phyloP scores from a whole-genome alignment of 768 basidiomycete species.

The Pleurotus eryngii region DNA sequence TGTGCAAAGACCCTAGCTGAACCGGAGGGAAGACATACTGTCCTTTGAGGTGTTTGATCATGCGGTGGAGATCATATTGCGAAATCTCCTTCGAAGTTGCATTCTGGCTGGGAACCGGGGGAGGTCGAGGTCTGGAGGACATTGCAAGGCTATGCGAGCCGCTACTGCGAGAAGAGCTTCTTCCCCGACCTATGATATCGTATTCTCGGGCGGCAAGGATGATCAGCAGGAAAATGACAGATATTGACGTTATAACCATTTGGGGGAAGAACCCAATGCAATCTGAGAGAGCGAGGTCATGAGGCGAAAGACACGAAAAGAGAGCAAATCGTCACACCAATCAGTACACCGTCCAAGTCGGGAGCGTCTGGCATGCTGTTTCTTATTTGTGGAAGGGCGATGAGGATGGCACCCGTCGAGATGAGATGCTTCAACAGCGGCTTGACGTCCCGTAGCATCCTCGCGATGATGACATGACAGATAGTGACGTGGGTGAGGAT shows the following conservation, averaged over 20 bases:
- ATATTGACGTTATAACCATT: conserved; percentile 44
- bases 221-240: conserved; percentile 38
- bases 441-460: conserved; percentile 26
- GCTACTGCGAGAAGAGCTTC: not conserved
- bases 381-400: conserved; percentile 48
- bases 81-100: conserved; percentile 31
- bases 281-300: conserved; percentile 26
- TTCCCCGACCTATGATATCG: conserved; percentile 17
- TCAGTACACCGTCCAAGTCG: conserved; percentile 43
- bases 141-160: not conserved
- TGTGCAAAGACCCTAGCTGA: conserved; percentile 11
- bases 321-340: conserved; percentile 31
- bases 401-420: conserved; percentile 36
- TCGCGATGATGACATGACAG: conserved; percentile 42
- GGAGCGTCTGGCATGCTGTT: conserved; percentile 58
- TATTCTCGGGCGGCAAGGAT: conserved; percentile 41
- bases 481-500: conserved; percentile 51
- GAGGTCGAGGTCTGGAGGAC: conserved; percentile 20
- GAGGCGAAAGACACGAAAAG: not conserved
- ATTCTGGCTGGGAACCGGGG: conserved; percentile 23
- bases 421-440: conserved; percentile 35
- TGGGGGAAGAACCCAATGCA: conserved; percentile 58
- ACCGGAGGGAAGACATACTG: conserved; percentile 43
- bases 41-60: conserved; percentile 34
- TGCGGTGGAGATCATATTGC: conserved; percentile 33